A percentile compares a stretch with the other conserved stretches of the same genome.
Conservation (phyloP, 2,329 filamentous ascomycete genomes). For the Colletotrichum spaethianum region DNA sequence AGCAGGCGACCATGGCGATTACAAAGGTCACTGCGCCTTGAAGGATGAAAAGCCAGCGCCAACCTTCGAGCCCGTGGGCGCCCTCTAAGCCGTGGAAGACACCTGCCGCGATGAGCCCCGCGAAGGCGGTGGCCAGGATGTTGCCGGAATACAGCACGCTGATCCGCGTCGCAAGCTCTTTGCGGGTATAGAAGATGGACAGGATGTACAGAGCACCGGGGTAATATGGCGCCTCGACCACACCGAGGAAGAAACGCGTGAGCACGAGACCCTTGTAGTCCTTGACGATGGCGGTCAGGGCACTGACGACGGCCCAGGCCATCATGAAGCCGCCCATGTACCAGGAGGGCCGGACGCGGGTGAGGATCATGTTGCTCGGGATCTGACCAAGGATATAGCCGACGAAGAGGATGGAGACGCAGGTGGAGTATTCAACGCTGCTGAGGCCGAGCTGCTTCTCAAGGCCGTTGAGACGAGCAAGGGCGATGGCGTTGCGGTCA, state of each 20-base stretch:
- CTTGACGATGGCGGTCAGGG: constrained; percentile 57
- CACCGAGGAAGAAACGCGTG: constrained; percentile 55
- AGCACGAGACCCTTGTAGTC: constrained; percentile 57
- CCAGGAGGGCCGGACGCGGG: constrained; percentile 64
- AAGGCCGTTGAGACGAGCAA: constrained; percentile 48
- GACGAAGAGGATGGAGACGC: constrained; percentile 53
- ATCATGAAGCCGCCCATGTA: constrained; percentile 61
- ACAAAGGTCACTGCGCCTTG: constrained; percentile 48
- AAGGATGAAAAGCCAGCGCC: constrained; percentile 54
- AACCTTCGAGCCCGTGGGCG: constrained; percentile 45
- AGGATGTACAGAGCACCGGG: constrained; percentile 57
- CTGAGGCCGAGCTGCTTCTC: constrained; percentile 44
- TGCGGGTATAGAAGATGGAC: constrained; percentile 68
- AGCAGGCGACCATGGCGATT: constrained; percentile 49
- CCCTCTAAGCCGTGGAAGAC: constrained; percentile 54
- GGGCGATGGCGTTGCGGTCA: constrained; percentile 46
- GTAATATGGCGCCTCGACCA: constrained; percentile 58
- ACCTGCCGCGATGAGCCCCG: constrained; percentile 59
- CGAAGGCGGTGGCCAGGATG: constrained; percentile 54
- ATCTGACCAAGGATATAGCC: constrained; percentile 55
- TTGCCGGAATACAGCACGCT: constrained; percentile 61
- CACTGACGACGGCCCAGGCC: constrained; percentile 57
- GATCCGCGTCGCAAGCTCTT: constrained; percentile 59
- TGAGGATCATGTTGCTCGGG: constrained; percentile 54
- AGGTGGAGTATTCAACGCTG: constrained; percentile 52